Conservation (phyloP, 2,329 filamentous ascomycete species). For the Curvularia eragrostidis region DNA sequence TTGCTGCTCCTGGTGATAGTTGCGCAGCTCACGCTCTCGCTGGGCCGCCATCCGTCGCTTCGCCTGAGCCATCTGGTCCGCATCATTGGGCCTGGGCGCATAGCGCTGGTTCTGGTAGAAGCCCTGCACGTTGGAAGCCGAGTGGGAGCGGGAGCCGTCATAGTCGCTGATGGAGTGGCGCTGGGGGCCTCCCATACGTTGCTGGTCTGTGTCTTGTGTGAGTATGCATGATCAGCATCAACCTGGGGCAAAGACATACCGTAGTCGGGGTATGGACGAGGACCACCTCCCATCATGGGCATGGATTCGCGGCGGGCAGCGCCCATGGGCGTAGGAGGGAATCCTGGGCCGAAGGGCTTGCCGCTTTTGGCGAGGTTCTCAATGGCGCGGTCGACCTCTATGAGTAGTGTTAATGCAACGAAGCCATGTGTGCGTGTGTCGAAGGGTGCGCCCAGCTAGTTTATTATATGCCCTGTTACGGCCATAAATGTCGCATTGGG, state of each 20-base stretch:
- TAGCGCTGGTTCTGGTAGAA: slow-evolving; percentile 95
- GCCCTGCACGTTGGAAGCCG: slow-evolving; percentile 82
- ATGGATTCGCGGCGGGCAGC: slow-evolving; percentile 80
- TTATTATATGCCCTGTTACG: slow-evolving; percentile 6
- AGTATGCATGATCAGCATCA: slow-evolving; percentile 5
- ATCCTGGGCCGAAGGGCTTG: slow-evolving; percentile 73
- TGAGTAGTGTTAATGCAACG: slow-evolving; percentile 22
- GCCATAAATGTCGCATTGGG: slow-evolving; percentile 9
- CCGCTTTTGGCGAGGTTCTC: slow-evolving; percentile 97
- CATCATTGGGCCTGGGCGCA: slow-evolving; percentile 85
- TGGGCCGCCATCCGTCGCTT: slow-evolving; percentile 99
- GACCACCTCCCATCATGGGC: slow-evolving; percentile 64
- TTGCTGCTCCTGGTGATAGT: slow-evolving; percentile 99
- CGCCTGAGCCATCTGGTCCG: slow-evolving; percentile 98
- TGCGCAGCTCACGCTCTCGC: slow-evolving; percentile 97
- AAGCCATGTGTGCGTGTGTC: background rate
- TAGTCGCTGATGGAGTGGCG: slow-evolving; percentile 87
- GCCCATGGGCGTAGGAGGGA: slow-evolving; percentile 43
- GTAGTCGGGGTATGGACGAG: slow-evolving; percentile 64
- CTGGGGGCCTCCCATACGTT: slow-evolving; percentile 70
- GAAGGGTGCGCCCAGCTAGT: background rate
- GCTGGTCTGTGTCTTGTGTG: slow-evolving; percentile 56
- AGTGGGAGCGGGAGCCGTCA: slow-evolving; percentile 75
- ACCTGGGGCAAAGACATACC: slow-evolving; percentile 54
- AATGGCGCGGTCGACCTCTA: slow-evolving; percentile 94